These are phyloP conservation scores for Elsinoe perseae DNA, from an alignment of 2,329 filamentous ascomycete species.

Conservation along the genomic window DNA sequence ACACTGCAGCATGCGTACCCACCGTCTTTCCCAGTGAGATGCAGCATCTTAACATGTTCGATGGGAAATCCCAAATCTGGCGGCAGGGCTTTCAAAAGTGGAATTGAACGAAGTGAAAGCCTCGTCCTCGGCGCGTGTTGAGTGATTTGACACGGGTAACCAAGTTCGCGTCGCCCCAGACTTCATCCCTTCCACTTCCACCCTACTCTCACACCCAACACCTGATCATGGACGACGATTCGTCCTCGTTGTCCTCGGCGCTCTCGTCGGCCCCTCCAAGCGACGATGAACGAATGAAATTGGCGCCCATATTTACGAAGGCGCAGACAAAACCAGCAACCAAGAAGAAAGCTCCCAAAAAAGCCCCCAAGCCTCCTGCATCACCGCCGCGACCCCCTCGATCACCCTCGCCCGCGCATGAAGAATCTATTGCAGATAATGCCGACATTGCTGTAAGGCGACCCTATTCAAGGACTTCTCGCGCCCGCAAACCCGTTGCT, in stretches of 20 bases:
- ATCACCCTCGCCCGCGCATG: slow-evolving; percentile 79
- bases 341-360: slow-evolving; percentile 34
- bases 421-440: slow-evolving; percentile 84
- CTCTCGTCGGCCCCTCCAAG: slow-evolving; percentile 53
- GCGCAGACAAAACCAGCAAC: slow-evolving; percentile 20
- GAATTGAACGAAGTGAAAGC: background rate
- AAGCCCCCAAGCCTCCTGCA: slow-evolving; percentile 35
- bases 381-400: slow-evolving; percentile 51
- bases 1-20: too few species aligned
- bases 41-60: too few species aligned
- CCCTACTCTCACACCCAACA: slow-evolving; percentile 26
- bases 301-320: slow-evolving; percentile 32
- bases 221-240: slow-evolving; percentile 47
- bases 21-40: too few species aligned
- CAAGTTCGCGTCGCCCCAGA: slow-evolving; percentile 21
- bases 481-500: slow-evolving; percentile 17
- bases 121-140: background rate
- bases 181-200: slow-evolving; percentile 22
- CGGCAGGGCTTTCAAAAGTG: background rate
- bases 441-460: slow-evolving; percentile 80
- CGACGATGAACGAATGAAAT: slow-evolving; percentile 46
- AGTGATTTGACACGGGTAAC: slow-evolving; percentile 6
- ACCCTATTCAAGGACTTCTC: slow-evolving; percentile 12
- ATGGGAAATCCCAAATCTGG: too few species aligned
- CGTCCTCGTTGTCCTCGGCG: slow-evolving; percentile 51